Conservation (phyloP, 2,329 filamentous ascomycete genomes). For the Aaosphaeria pasadenensis region DNA sequence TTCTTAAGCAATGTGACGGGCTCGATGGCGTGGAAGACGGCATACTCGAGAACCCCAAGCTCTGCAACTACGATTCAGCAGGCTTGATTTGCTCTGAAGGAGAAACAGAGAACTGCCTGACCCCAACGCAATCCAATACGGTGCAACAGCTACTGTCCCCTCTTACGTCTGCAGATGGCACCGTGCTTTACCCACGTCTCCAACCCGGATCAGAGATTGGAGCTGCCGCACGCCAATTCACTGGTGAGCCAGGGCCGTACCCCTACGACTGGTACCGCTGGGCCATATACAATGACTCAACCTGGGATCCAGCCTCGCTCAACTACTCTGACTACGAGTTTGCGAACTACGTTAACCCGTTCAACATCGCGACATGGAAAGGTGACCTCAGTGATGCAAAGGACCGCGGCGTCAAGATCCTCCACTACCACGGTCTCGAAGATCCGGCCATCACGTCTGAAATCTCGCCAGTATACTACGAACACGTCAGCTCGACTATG, state of each 20-base stretch:
- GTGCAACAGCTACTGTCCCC: conserved; percentile 44
- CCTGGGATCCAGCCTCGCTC: conserved; percentile 41
- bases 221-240: conserved; percentile 37
- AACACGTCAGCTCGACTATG: conserved; percentile 47
- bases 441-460: conserved; percentile 46
- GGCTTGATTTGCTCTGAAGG: conserved; percentile 36
- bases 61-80: conserved; percentile 45
- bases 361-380: conserved; percentile 40
- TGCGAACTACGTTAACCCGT: conserved; percentile 36
- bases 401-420: conserved; percentile 44
- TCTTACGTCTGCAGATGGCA: conserved; percentile 42
- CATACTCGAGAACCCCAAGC: conserved; percentile 45
- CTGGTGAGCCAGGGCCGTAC: conserved; percentile 42
- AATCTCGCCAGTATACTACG: conserved; percentile 49
- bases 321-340: conserved; percentile 40
- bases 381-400: conserved; percentile 38
- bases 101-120: conserved; percentile 43
- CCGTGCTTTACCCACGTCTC: conserved; percentile 51
- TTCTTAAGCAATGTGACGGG: conserved; percentile 50
- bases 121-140: conserved; percentile 40
- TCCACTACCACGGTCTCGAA: conserved; percentile 46
- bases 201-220: conserved; percentile 47
- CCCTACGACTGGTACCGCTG: conserved; percentile 50
- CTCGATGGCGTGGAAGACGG: conserved; percentile 50
- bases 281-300: conserved; percentile 46